Evolutionary conservation across 495 filamentous ascomycete genomes (phyloP).

Genomic region (Penicillium desertorum): DNA sequence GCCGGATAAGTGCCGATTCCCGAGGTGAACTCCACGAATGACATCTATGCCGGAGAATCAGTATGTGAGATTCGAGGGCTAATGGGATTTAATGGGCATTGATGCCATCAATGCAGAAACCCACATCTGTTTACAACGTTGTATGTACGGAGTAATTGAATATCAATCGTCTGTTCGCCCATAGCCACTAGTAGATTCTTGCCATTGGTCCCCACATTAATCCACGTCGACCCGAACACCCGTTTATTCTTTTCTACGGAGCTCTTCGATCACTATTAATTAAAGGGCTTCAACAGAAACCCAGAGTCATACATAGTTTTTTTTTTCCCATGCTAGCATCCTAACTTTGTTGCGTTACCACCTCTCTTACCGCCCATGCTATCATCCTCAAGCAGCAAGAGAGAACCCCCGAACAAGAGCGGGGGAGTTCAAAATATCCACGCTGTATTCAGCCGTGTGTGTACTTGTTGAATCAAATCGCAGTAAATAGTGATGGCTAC

Average conservation of each 20-base stretch:
- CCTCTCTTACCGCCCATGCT: neutral
- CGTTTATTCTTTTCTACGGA: neutral
- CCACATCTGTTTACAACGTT: neutral
- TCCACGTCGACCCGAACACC: constrained; percentile 4
- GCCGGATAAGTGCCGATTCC: neutral
- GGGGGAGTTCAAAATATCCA: neutral
- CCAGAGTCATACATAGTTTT: neutral
- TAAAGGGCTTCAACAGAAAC: neutral
- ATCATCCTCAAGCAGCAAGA: neutral
- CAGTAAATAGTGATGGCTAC: constrained; percentile 19
- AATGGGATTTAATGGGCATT: neutral
- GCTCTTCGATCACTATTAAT: neutral
- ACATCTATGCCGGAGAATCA: neutral
- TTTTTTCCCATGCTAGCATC: neutral
- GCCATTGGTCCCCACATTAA: constrained; percentile 9
- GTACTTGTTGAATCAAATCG: neutral
- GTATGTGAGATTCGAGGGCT: neutral
- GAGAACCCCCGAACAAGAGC: neutral
- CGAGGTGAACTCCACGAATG: constrained; percentile 1
- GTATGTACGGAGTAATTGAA: neutral
- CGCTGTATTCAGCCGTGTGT: neutral
- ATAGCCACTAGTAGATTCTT: neutral
- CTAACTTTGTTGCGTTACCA: neutral
- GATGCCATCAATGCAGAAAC: neutral
- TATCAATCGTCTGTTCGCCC: neutral